Base-by-base conservation (phyloP, 2,329 filamentous ascomycete species). In the Exutisphaerella laricina region DNA sequence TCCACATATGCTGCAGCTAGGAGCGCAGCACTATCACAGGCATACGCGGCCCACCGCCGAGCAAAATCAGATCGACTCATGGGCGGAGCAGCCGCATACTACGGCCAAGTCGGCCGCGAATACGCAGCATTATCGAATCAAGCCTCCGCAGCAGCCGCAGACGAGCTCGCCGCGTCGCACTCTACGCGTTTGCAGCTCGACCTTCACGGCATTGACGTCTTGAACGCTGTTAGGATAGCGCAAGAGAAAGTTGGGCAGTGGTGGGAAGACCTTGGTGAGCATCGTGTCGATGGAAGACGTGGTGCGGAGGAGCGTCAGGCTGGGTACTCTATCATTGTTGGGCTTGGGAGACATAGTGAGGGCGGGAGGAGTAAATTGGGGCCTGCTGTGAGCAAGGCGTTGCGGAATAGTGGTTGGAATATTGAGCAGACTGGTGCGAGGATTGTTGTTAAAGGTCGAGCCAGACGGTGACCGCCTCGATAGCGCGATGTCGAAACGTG, bases 331-430 rank as follows among this genome's bases (percentile, higher is more conserved):
- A 81, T 97, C 46, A 77, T 97, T 41, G 94, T 88, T 3, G 90
- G 90, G 1, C 61, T 82, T 10, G 90, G 90, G 1, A 74, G 75
- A 41, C 90, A 97, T 65, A 92, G 80, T 56, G 75, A 79, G 34
- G 80, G 84, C 39, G 88, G 88, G 1, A 82, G 78, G 42, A 86
- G 84, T 1, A 81, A 79, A 53, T 64, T 97, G 46, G 83, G 88
- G 4, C 83, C 84, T 43, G 84, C 85, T 12, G 88, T 97, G n/a
- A 81, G 77, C 34, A 82, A 79, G 58, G 82, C 81, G 59, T 69
- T 97, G 30, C 73, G 81, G 28, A 74, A 78, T 32, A 85, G 90
- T 47, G 88, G 88, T 0, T 97, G 90, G 90, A 88, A 78, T 60
- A 71, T 92, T 23, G 78, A 88, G 60, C 74, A 84, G 32, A 75